A percentile compares a stretch with the other conserved stretches of the same genome.
phyloP scores from a whole-genome alignment of 306 rosid species.

The Prunus persica region Prunus_persica_NCBIv2 NC_034009.1:23324501-23325000 shows the following conservation, averaged over 20 bases:
- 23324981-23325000: background rate
- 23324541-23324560: background rate
- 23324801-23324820: background rate
- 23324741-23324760: background rate
- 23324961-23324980: background rate
- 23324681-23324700: background rate
- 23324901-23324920: background rate
- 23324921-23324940: constrained; percentile 5
- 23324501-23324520: background rate
- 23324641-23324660: background rate
- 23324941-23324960: constrained; percentile 8
- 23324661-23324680: background rate
- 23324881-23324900: background rate
- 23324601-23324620: background rate
- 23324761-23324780: background rate
- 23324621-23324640: background rate
- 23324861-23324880: background rate
- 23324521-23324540: background rate
- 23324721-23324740: background rate
- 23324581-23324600: background rate
- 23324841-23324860: background rate
- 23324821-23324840: background rate
- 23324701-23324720: background rate
- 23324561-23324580: background rate
- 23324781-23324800: background rate